Conservation (phyloP, 768 basidiomycete genomes). For the Termitomyces bulborhizus region DNA sequence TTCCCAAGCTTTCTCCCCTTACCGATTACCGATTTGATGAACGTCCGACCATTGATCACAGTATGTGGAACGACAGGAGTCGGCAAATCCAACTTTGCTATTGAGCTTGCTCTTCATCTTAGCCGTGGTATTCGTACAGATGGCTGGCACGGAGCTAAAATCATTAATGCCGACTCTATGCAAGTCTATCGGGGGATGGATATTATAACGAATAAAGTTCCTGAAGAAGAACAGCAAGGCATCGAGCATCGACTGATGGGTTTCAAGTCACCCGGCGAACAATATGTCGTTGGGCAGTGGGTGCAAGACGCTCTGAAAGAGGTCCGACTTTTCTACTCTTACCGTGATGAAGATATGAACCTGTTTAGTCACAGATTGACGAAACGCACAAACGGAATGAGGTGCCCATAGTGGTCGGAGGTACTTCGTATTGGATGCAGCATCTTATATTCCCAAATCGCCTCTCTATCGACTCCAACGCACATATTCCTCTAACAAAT, state of each 20-base stretch:
- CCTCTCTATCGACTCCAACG: slow-evolving; percentile 31
- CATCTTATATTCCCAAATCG: slow-evolving; percentile 88
- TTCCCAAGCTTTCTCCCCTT: background rate
- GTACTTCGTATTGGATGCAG: slow-evolving; percentile 97
- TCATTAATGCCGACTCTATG: slow-evolving; percentile 98
- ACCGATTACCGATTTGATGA: slow-evolving; percentile 16
- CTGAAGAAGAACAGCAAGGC: slow-evolving; percentile 66
- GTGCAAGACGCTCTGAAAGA: slow-evolving; percentile 70
- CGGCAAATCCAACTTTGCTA: slow-evolving; percentile 89
- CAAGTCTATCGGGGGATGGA: slow-evolving; percentile 92
- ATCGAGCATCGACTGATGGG: slow-evolving; percentile 88
- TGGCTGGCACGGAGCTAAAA: slow-evolving; percentile 56
- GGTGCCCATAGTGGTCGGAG: slow-evolving; percentile 89
- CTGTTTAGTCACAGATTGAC: slow-evolving; percentile 48
- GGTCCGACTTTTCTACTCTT: slow-evolving; percentile 4
- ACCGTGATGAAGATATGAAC: background rate
- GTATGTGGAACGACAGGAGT: slow-evolving; percentile 95
- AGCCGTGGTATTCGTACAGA: slow-evolving; percentile 25
- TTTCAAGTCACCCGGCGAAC: slow-evolving; percentile 81
- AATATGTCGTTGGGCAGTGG: slow-evolving; percentile 86
- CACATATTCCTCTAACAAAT: slow-evolving; percentile 9
- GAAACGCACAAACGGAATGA: slow-evolving; percentile 57
- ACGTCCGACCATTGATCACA: slow-evolving; percentile 63
- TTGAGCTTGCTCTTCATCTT: slow-evolving; percentile 74
- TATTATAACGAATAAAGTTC: slow-evolving; percentile 91